Percentiles rank a stretch among this genome's conserved stretches.
Evolutionary conservation across 2,329 filamentous ascomycete species (phyloP).

Genomic region (Curvularia spicifera): DNA sequence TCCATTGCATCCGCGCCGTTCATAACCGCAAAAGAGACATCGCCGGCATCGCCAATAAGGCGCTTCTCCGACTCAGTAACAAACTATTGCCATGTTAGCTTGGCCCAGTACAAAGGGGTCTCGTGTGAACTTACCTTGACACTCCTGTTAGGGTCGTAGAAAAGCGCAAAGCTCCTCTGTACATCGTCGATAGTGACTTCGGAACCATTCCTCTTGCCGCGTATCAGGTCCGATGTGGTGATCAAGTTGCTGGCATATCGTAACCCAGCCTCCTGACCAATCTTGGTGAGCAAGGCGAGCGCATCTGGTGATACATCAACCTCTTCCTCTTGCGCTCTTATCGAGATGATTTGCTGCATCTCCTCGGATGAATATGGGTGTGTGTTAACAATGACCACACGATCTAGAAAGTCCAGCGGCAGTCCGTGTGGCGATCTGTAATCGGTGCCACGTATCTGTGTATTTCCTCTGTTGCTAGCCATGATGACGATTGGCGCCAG

Average conservation of each 20-base stretch:
- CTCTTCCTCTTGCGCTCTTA: conserved; percentile 94
- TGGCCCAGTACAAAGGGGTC: neutral
- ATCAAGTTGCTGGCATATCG: conserved; percentile 98
- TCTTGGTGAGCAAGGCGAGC: conserved; percentile 91
- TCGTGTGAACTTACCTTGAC: conserved; percentile 62
- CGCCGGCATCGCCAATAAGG: conserved; percentile 85
- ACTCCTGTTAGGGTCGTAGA: conserved; percentile 88
- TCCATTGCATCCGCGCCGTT: conserved; percentile 73
- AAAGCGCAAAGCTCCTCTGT: conserved; percentile 89
- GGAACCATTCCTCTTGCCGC: conserved; percentile 82
- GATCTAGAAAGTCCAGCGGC: conserved; percentile 93
- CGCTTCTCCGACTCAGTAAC: conserved; percentile 89
- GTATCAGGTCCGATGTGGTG: conserved; percentile 87
- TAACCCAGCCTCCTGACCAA: conserved; percentile 88
- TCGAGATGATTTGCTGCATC: conserved; percentile 88
- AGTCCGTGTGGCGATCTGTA: conserved; percentile 93
- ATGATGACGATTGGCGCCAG: conserved; percentile 98
- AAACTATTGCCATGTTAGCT: conserved; percentile 59
- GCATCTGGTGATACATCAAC: conserved; percentile 90
- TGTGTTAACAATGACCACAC: conserved; percentile 95
- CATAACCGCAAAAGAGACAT: conserved; percentile 69
- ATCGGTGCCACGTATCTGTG: conserved; percentile 89
- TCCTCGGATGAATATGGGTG: conserved; percentile 82
- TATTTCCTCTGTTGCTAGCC: conserved; percentile 94
- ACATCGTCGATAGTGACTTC: conserved; percentile 88